Base-by-base conservation (phyloP, 768 basidiomycete species). In the Trametes maxima region DNA sequence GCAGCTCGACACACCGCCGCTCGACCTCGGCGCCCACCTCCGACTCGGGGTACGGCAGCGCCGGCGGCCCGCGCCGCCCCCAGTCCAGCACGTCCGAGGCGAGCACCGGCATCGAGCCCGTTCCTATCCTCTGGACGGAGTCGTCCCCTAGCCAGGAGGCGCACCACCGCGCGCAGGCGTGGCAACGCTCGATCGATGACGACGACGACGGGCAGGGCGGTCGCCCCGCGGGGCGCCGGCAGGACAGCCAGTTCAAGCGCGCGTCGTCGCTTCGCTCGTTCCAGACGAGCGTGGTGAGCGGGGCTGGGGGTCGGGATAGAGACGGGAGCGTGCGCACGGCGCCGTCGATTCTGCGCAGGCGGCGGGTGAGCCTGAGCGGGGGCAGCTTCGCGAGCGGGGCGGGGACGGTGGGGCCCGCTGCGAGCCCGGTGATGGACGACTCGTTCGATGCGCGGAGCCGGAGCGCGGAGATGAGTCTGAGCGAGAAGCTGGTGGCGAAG, bases 341-440 rank as follows among this genome's bases (percentile, higher is more conserved):
- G n/a, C 55, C 57, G 28, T 47, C 57, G 14, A 21, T 45, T 39
- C 35, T 40, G 7, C 46, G 60, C 59, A 57, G 40, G 52, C 66
- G 69, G 11, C 51, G 67, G 17, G 52, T 62, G 33, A 72, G 67
- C 52, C 47, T 68, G 44, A 65, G 36, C 25, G 68, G 70, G 8
- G 70, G 73, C 50, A 65, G 82, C 4, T 86, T 88, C 68, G 78
- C 78, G 25, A 77, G 79, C 46, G 87, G 86, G 1, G 81, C 85
- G 10, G 82, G 82, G 1, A 80, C 80, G 4, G 79, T 79, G 0
- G 82, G 83, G 5, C 82, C 83, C 0, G 69, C 72, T 19, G 76
- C 82, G 3, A 74, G 74, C 17, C 77, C 79, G 2, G 74, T 76
- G 19, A 67, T 76, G 2, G 79, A 82, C 56, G 73, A 78, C 5